A percentile compares a stretch with the other conserved stretches of the same genome.
Conservation (phyloP, 2,329 filamentous ascomycete genomes). For the Ascochyta lentis region DNA sequence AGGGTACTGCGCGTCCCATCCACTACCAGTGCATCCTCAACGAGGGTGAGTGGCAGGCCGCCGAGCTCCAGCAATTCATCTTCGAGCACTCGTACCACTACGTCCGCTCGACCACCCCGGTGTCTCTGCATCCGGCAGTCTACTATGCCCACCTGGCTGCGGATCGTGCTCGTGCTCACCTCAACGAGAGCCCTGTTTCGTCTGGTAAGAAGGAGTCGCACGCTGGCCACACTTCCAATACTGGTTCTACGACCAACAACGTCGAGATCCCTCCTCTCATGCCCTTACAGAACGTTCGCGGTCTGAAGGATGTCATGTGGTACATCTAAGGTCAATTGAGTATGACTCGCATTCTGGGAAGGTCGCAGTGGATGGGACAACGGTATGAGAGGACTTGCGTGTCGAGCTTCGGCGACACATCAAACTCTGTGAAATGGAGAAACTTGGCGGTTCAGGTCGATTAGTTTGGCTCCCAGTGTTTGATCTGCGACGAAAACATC, state of each 20-base stretch:
- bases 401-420: neutral
- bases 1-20: constrained; percentile 90
- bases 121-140: constrained; percentile 85
- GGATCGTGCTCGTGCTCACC: constrained; percentile 78
- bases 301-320: constrained; percentile 57
- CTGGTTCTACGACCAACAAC: constrained; percentile 36
- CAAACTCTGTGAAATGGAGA: neutral
- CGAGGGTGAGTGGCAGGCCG: constrained; percentile 71
- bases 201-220: constrained; percentile 49
- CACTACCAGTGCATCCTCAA: constrained; percentile 91
- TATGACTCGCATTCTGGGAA: neutral
- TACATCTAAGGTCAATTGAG: constrained; percentile 50
- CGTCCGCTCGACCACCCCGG: constrained; percentile 86
- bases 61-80: constrained; percentile 82
- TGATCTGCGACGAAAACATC: neutral
- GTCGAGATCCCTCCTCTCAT: constrained; percentile 50
- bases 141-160: constrained; percentile 96
- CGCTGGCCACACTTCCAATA: constrained; percentile 35
- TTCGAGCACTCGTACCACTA: constrained; percentile 97
- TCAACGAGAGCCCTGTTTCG: constrained; percentile 55
- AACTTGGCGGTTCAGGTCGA: neutral
- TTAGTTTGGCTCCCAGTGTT: neutral
- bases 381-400: neutral
- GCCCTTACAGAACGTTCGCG: constrained; percentile 48
- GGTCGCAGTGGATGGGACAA: neutral